Evolutionary conservation across 169 alveolate species (phyloP).

Genomic region (Babesia bigemina): DNA sequence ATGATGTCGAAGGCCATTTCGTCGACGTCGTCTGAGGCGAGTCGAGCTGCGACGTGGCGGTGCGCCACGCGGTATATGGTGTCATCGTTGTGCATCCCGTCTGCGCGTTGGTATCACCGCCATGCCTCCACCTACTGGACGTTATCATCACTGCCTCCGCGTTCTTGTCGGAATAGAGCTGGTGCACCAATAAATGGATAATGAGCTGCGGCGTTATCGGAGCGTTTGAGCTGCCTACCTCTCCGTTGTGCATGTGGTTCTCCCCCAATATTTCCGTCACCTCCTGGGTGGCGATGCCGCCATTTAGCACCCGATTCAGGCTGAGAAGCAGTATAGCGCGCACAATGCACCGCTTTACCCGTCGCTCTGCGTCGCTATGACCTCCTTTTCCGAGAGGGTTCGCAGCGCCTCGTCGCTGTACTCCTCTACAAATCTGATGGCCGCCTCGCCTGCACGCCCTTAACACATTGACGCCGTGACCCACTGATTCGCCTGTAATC

Average conservation of each 20-base stretch:
- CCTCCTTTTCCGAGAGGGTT: slow-evolving; percentile 9
- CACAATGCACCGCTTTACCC: background rate
- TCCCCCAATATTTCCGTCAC: slow-evolving; percentile 46
- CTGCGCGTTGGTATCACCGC: background rate
- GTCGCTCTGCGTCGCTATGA: slow-evolving; percentile 22
- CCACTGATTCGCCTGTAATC: background rate
- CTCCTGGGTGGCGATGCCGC: slow-evolving; percentile 57
- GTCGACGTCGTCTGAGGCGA: background rate
- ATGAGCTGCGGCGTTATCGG: slow-evolving; percentile 6
- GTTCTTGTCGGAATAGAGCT: slow-evolving; percentile 8
- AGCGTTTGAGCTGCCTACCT: slow-evolving; percentile 1
- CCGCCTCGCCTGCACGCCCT: slow-evolving; percentile 8
- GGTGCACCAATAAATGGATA: slow-evolving; percentile 27
- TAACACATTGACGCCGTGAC: background rate
- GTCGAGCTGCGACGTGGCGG: background rate
- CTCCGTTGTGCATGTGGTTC: slow-evolving; percentile 33
- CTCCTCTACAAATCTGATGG: slow-evolving; percentile 9
- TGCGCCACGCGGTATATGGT: slow-evolving; percentile 20
- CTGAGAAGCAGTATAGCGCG: background rate
- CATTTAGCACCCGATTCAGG: slow-evolving; percentile 21
- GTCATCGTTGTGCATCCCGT: slow-evolving; percentile 47
- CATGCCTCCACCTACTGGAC: slow-evolving; percentile 22
- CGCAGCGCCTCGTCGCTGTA: slow-evolving; percentile 31
- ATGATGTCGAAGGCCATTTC: slow-evolving; percentile 27
- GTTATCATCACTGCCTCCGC: slow-evolving; percentile 49